Percentiles rank a stretch among this genome's conserved stretches.
Evolutionary conservation across 768 basidiomycete species (phyloP).

Genomic region (Boletus bicolor): DNA sequence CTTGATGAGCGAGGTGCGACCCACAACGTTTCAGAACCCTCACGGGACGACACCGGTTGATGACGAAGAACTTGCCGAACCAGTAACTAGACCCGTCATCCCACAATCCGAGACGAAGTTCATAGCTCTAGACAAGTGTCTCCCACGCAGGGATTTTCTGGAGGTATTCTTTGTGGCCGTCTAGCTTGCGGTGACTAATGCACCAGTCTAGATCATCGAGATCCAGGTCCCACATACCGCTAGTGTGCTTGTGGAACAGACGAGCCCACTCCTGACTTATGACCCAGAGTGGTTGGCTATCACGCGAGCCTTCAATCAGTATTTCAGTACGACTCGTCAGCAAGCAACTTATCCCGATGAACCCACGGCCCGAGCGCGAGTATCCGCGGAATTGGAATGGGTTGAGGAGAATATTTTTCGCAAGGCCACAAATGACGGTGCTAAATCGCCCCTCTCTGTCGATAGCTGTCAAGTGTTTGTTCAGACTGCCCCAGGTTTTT

Average conservation of each 20-base stretch:
- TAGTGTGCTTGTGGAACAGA: slow-evolving; percentile 5
- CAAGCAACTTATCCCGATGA: slow-evolving; percentile 61
- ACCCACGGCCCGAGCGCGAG: slow-evolving; percentile 43
- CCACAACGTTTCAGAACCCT: slow-evolving; percentile 38
- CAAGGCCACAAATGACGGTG: neutral
- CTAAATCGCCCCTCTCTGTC: slow-evolving; percentile 32
- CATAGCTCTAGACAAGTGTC: slow-evolving; percentile 88
- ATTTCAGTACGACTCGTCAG: slow-evolving; percentile 51
- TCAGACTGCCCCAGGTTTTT: slow-evolving; percentile 59
- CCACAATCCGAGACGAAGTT: slow-evolving; percentile 58
- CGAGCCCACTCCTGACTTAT: slow-evolving; percentile 50
- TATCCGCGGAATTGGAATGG: slow-evolving; percentile 65
- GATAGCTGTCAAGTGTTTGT: slow-evolving; percentile 63
- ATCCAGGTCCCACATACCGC: slow-evolving; percentile 35
- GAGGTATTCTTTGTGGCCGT: slow-evolving; percentile 49
- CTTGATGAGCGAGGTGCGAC: slow-evolving; percentile 34
- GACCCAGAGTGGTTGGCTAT: slow-evolving; percentile 96
- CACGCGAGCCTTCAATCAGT: slow-evolving; percentile 79
- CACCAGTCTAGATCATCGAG: slow-evolving; percentile 62
- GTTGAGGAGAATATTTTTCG: slow-evolving; percentile 53
- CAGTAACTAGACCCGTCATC: slow-evolving; percentile 25
- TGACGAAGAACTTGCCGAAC: slow-evolving; percentile 43
- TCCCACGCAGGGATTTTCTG: slow-evolving; percentile 70
- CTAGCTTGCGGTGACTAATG: neutral
- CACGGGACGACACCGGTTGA: slow-evolving; percentile 52